Conservation (phyloP, 257 asterid species). For the Coffea eugenioides region DNA sequence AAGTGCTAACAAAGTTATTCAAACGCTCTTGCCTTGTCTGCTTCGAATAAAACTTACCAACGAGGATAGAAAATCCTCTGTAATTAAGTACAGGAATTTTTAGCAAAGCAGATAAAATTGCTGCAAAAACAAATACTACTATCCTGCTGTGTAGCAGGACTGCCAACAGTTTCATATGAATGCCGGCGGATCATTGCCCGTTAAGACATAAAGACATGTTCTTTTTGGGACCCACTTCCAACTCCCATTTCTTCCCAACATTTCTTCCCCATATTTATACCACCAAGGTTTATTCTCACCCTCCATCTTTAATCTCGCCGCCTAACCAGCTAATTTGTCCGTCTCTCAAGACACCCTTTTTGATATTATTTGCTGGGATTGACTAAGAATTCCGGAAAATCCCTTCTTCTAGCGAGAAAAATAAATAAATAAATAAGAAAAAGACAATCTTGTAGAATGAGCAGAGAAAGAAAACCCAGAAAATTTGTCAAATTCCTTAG, state of each 20-base stretch:
- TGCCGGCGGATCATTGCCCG: background rate
- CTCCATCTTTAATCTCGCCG: background rate
- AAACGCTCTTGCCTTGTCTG: too few relatives aligned
- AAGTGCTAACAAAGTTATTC: too few relatives aligned
- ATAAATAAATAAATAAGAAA: too few relatives aligned
- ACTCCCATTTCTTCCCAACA: background rate
- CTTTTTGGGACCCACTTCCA: conserved; percentile 6
- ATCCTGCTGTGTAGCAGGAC: too few relatives aligned
- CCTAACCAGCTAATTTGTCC: background rate
- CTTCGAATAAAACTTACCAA: too few relatives aligned
- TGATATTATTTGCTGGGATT: background rate
- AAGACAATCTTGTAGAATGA: conserved; percentile 5
- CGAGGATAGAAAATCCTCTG: too few relatives aligned
- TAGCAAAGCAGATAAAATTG: too few relatives aligned
- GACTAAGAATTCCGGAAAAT: background rate
- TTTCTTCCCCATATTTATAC: background rate
- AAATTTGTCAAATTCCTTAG: background rate
- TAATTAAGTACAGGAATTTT: too few relatives aligned
- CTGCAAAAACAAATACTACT: too few relatives aligned
- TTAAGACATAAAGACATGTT: conserved; percentile 6
- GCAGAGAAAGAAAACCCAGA: conserved; percentile 6
- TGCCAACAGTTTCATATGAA: too few relatives aligned
- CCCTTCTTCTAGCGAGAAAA: background rate
- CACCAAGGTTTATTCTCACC: background rate
- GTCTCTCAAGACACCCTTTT: background rate